phyloP scores from a whole-genome alignment of 495 filamentous ascomycete species.

The Pseudoneurospora amorphoporcata region DNA sequence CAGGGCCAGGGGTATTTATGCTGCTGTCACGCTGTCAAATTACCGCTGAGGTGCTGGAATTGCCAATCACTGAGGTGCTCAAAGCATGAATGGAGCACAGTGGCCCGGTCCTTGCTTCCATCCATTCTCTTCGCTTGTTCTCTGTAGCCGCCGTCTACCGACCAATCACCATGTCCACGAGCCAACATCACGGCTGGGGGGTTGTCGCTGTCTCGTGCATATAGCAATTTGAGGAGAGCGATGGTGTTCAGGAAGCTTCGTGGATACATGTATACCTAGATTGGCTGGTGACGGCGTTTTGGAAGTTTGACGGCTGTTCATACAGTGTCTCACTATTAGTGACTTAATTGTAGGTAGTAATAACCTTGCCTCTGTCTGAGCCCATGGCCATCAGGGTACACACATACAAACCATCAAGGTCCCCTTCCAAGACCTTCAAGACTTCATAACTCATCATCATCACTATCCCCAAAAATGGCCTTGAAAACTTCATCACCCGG shows the following conservation, averaged over 20 bases:
- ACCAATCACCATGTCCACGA: not conserved
- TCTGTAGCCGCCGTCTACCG: not conserved
- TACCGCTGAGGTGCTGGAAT: not conserved
- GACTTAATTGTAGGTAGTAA: too few relatives aligned
- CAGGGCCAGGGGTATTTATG: not conserved
- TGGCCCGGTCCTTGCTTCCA: not conserved
- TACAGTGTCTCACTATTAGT: not conserved
- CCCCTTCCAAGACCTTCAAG: not conserved
- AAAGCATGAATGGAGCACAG: not conserved
- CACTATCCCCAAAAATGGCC: constrained; percentile 86
- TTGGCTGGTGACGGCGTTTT: not conserved
- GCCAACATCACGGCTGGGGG: not conserved
- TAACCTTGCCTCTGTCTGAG: not conserved
- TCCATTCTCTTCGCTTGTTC: not conserved
- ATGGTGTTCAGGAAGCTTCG: not conserved
- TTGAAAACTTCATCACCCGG: constrained; percentile 87
- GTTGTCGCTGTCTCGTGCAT: not conserved
- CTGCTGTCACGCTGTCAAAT: not conserved
- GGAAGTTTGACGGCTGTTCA: not conserved
- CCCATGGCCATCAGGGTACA: not conserved
- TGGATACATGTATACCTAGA: not conserved
- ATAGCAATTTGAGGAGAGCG: not conserved
- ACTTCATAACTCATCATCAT: constrained; percentile 50
- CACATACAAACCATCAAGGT: not conserved
- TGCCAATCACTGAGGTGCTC: not conserved